These are phyloP conservation scores for Penicillium brasilianum DNA, from an alignment of 2,329 filamentous ascomycete species.

Conservation along the genomic window DNA sequence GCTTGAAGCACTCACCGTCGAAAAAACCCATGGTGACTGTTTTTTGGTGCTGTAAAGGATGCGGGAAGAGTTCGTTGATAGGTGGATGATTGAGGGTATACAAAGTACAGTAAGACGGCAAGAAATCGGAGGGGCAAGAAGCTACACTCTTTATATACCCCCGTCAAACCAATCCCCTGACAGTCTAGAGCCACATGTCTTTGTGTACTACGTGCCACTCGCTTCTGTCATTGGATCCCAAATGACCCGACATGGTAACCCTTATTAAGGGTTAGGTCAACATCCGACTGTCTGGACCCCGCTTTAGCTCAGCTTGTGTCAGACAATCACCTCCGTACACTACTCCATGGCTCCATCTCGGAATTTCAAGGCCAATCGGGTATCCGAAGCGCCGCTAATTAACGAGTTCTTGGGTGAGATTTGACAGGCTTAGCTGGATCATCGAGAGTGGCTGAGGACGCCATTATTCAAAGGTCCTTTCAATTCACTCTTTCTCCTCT, in stretches of 20 bases:
- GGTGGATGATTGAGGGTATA: background rate
- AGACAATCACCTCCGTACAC: background rate
- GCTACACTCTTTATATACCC: background rate
- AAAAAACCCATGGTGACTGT: constrained; percentile 33
- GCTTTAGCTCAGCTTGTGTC: background rate
- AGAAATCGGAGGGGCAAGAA: background rate
- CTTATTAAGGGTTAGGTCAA: background rate
- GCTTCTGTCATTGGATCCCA: background rate
- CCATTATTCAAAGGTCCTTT: background rate
- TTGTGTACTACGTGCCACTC: background rate
- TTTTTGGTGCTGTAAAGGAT: background rate
- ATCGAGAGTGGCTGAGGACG: background rate
- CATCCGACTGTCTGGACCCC: background rate
- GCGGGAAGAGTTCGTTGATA: background rate
- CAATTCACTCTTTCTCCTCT: background rate
- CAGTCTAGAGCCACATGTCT: background rate
- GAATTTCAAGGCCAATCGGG: background rate
- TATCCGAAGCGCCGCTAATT: background rate
- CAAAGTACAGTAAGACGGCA: background rate
- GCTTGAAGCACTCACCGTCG: constrained; percentile 19
- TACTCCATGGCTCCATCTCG: background rate
- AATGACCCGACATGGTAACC: background rate
- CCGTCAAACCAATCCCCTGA: background rate
- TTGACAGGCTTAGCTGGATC: background rate
- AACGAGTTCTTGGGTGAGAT: background rate